These are phyloP conservation scores for Biscogniauxia mediterranea DNA, from an alignment of 2,329 filamentous ascomycete genomes.

Conservation along the genomic window DNA sequence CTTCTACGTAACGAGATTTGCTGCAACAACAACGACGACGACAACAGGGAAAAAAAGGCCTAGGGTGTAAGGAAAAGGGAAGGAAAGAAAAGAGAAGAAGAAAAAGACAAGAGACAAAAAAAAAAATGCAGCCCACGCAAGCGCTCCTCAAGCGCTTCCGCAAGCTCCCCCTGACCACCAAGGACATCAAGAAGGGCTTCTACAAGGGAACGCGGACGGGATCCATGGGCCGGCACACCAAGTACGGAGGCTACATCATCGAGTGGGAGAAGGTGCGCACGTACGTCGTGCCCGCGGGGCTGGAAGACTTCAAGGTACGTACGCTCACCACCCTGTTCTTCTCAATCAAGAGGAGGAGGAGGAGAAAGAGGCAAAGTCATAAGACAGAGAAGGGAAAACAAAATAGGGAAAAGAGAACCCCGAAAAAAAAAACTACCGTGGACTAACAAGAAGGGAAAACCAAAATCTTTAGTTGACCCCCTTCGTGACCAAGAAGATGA, in stretches of 20 bases:
- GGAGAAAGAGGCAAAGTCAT: too few species aligned
- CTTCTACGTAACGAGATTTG: too few species aligned
- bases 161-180: slow-evolving; percentile 83
- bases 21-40: too few species aligned
- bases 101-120: slow-evolving; percentile 3
- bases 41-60: too few species aligned
- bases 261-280: slow-evolving; percentile 88
- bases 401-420: too few species aligned
- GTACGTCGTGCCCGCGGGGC: slow-evolving; percentile 72
- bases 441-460: neutral
- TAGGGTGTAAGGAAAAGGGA: too few species aligned
- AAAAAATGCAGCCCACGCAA: slow-evolving; percentile 65
- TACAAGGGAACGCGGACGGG: slow-evolving; percentile 96
- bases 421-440: neutral
- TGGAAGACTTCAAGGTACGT: slow-evolving; percentile 76
- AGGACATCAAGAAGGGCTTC: slow-evolving; percentile 88
- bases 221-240: slow-evolving; percentile 80
- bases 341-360: too few species aligned
- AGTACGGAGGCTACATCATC: slow-evolving; percentile 78
- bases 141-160: slow-evolving; percentile 66
- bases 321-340: too few species aligned
- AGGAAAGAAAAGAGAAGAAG: slow-evolving; percentile 2
- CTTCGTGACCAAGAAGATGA: slow-evolving; percentile 66
- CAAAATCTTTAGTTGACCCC: slow-evolving; percentile 63
- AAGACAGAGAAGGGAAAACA: too few species aligned